Evolutionary conservation across 495 filamentous ascomycete genomes (phyloP).

Genomic region (Lindgomyces ingoldianus): DNA sequence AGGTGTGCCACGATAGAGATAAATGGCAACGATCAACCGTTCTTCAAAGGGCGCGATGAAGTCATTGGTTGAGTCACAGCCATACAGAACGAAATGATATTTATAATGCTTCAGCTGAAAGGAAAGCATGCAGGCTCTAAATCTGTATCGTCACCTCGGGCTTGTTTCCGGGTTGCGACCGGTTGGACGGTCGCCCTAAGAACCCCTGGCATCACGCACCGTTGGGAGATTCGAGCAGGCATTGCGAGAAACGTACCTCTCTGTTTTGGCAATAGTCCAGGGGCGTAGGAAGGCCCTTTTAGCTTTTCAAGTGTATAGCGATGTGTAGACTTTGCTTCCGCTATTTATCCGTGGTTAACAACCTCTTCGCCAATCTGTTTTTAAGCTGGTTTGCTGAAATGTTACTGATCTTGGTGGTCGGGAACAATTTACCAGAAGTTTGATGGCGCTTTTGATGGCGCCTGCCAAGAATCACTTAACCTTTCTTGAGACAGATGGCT

Average conservation of each 20-base stretch:
- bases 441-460: slow-evolving; percentile 10
- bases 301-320: background rate
- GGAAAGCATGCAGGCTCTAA: slow-evolving; percentile 2
- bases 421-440: slow-evolving; percentile 7
- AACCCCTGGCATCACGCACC: background rate
- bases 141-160: background rate
- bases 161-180: background rate
- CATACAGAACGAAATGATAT: background rate
- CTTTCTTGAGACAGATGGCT: slow-evolving; percentile 7
- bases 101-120: slow-evolving; percentile 14
- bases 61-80: slow-evolving; percentile 11
- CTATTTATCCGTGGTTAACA: no score
- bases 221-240: background rate
- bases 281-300: background rate
- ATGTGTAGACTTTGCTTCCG: no score
- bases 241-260: background rate
- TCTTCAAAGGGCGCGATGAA: slow-evolving; percentile 2
- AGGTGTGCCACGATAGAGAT: background rate
- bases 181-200: background rate
- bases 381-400: no score
- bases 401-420: no score
- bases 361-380: no score
- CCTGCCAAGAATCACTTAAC: slow-evolving; percentile 4
- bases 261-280: background rate
- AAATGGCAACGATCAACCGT: slow-evolving; percentile 5